Base-by-base conservation (phyloP, 768 basidiomycete species). In the Tricholoma flavovirens region DNA sequence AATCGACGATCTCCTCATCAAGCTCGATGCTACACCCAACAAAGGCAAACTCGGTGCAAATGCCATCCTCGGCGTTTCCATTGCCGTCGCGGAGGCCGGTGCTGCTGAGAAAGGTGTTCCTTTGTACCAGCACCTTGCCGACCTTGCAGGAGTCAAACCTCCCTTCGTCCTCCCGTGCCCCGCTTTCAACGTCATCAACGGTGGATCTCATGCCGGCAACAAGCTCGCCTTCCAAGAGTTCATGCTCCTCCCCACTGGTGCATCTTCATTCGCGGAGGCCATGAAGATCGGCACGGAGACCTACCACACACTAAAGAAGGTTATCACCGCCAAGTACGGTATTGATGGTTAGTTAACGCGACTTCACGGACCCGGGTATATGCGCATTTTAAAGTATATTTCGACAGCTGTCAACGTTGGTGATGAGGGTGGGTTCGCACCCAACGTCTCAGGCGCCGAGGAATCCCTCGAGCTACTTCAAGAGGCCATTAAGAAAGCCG, bases 161-260 rank as follows among this genome's bases (percentile, higher is more conserved):
- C 96, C 97, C 45, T 98, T 87, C 73, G 81, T 93, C 58, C 87
- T 98, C 66, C 97, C 97, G 59, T 77, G 75, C 69, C 97, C 97
- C 49, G 86, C 91, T 57, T 94, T 99, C 84, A 99, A 99, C 73
- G 97, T 99, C 66, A 99, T 99, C 81, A 99, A 99, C 76, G 97
- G 97, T 73, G 97, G 97, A 61, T 98, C 96, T 60, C 97, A 99
- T 71, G 97, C 97, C 57, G 97, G 97, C 51, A 99, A 99, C 83
- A 95, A 96, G 76, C 90, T 99, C 60, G 97, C 97, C 36, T 99
- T 98, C 91, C 97, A 99, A 76, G 97, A 99, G 76, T 99, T 99
- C 82, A 98, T 99, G 97, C 82, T 99, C 64, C 82, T 98, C 60
- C 96, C 97, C 59, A 95, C 93, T 59, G 96, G 95, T 52, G 97